phyloP scores from a whole-genome alignment of 768 basidiomycete genomes.

The Pluteus cervinus region DNA sequence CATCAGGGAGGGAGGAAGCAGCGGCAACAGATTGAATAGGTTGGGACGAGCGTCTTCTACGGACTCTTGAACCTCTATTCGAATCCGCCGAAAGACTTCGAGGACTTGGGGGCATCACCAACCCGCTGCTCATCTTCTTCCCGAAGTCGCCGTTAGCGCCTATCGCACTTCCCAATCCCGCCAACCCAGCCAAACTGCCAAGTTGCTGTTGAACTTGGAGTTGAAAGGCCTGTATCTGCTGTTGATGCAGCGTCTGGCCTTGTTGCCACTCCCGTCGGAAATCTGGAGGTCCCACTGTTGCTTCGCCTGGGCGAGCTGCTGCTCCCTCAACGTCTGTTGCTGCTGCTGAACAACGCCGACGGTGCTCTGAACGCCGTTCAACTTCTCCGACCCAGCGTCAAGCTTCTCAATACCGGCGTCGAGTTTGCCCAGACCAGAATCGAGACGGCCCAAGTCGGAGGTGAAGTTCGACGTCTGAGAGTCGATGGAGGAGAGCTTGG shows the following conservation, averaged over 20 bases:
- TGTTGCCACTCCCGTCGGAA: conserved; percentile 33
- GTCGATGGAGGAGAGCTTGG: no score
- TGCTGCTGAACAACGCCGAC: conserved; percentile 29
- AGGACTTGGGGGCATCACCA: conserved; percentile 75
- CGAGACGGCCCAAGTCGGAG: conserved; percentile 68
- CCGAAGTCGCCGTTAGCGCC: conserved; percentile 30
- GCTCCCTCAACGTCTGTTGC: conserved; percentile 22
- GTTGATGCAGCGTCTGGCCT: conserved; percentile 20
- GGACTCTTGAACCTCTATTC: conserved; percentile 35
- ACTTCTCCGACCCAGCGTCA: conserved; percentile 47
- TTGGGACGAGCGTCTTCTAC: no score
- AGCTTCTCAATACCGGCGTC: conserved; percentile 52
- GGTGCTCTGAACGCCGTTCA: conserved; percentile 28
- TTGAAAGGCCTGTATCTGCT: no score
- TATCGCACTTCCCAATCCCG: no score
- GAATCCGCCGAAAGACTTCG: conserved; percentile 66
- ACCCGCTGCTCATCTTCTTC: conserved; percentile 33
- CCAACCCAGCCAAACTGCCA: no score
- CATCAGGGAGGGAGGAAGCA: no score
- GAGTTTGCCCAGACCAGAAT: conserved; percentile 75
- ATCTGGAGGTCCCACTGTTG: conserved; percentile 12
- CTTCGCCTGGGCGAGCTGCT: conserved; percentile 11
- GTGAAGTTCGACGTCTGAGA: no score
- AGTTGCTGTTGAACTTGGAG: no score
- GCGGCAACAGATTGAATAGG: no score